These are phyloP conservation scores for Conringia planisiliqua DNA, from an alignment of 345 rosid genomes.

Conservation along the genomic window DNA sequence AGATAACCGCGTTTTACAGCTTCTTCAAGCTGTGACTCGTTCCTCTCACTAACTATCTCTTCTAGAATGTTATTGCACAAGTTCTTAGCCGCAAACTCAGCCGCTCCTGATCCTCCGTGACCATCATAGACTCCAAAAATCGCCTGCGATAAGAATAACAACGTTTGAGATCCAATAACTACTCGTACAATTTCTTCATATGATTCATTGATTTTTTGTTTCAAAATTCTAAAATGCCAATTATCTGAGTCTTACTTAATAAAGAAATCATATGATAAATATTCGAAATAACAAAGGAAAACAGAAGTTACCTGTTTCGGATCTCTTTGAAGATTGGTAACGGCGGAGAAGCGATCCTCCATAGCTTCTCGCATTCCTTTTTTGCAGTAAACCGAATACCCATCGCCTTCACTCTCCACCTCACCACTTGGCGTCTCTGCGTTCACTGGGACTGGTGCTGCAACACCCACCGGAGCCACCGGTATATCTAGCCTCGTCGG, in stretches of 20 bases:
- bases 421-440: slow-evolving; percentile 35
- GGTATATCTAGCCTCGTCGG: slow-evolving; percentile 72
- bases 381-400: slow-evolving; percentile 70
- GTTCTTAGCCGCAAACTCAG: slow-evolving; percentile 68
- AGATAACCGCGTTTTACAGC: slow-evolving; percentile 68
- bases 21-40: slow-evolving; percentile 38
- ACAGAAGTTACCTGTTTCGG: slow-evolving; percentile 54
- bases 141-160: slow-evolving; percentile 41
- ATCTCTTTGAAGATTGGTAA: slow-evolving; percentile 46
- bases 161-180: neutral
- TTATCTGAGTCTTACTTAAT: neutral
- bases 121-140: slow-evolving; percentile 84
- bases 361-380: slow-evolving; percentile 73
- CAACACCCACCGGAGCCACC: slow-evolving; percentile 28
- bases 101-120: slow-evolving; percentile 82
- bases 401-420: slow-evolving; percentile 55
- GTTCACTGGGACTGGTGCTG: slow-evolving; percentile 4
- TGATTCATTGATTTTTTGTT: neutral
- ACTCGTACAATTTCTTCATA: neutral
- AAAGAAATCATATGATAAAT: neutral
- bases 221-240: neutral
- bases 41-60: slow-evolving; percentile 37
- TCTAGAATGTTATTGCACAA: slow-evolving; percentile 55
- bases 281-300: neutral
- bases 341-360: slow-evolving; percentile 87